Base-by-base conservation (phyloP, 495 filamentous ascomycete genomes). In the Xeromyces bisporus region DNA sequence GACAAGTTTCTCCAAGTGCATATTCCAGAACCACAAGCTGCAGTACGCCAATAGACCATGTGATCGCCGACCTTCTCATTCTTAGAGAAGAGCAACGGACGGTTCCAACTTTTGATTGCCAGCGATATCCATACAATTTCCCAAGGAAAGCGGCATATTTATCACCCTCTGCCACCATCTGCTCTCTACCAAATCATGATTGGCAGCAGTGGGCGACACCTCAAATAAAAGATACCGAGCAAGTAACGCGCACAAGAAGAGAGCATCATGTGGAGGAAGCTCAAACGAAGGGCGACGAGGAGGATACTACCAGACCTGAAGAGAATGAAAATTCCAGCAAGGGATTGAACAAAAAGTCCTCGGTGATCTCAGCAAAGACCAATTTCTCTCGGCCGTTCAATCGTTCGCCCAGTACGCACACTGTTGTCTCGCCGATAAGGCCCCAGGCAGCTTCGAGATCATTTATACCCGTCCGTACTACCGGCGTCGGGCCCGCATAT, bases 261-360 rank as follows among this genome's bases (percentile, higher is more conserved):
- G 57, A 66, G 0, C 76, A 80, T 45, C 40, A 73, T 30, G 56
- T 72, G 9, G 76, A 81, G 48, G 35, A 53, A 17, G 64, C 75
- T 1, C 72, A 79, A 28, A 71, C 69, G 27, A 44, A 62, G 16
- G 62, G 58, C 17, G 68, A 77, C 18, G 41, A 48, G 6, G 40
- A 7, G 17, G 28, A 48, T n/a, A n/a, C n/a, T n/a, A n/a, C n/a
- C n/a, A n/a, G n/a, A n/a, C n/a, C n/a, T n/a, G n/a, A n/a, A n/a
- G n/a, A n/a, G n/a, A n/a, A n/a, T 5, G 37, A 35, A 13, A 21
- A 33, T 7, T 13, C 10, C 2, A 15, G 27, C 1, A 15, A 24
- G 16, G n/a, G 26, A 5, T 15, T 28, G 28, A 29, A 14, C 9
- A 21, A 10, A 32, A 24, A 20, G 36, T 29, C 1, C 38, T 26